A percentile compares a stretch with the other conserved stretches of the same genome.
phyloP scores from a whole-genome alignment of 2,329 filamentous ascomycete genomes.

The Diplocarpon rosae region DNA sequence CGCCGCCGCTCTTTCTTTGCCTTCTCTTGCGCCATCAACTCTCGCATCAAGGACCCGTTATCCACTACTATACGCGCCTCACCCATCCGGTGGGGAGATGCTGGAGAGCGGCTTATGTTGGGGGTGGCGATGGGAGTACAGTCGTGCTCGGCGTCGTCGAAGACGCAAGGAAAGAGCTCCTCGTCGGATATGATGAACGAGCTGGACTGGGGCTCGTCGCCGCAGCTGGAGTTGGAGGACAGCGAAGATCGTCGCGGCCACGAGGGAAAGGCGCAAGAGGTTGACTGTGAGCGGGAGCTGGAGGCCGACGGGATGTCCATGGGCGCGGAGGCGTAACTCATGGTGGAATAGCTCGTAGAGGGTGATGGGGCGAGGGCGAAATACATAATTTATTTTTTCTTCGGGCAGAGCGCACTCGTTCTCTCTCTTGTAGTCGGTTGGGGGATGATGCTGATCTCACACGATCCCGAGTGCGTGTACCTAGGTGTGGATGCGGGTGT shows the following conservation, averaged over 20 bases:
- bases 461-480: too few species aligned
- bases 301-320: conserved; percentile 9
- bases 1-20: conserved; percentile 19
- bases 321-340: background rate
- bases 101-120: conserved; percentile 16
- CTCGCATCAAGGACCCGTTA: conserved; percentile 22
- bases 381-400: too few species aligned
- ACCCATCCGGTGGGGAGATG: conserved; percentile 14
- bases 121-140: conserved; percentile 31
- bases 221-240: conserved; percentile 16
- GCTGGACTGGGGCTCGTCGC: conserved; percentile 14
- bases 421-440: too few species aligned
- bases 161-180: conserved; percentile 42
- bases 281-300: conserved; percentile 17
- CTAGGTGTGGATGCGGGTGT: too few species aligned
- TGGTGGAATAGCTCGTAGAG: too few species aligned
- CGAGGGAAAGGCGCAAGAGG: conserved; percentile 43
- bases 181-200: conserved; percentile 44
- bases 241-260: conserved; percentile 47
- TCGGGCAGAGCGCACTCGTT: too few species aligned
- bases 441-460: too few species aligned
- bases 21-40: conserved; percentile 23
- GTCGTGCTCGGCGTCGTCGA: conserved; percentile 38
- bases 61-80: conserved; percentile 19
- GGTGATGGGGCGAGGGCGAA: too few species aligned